Evolutionary conservation across 805 yeast genomes (phyloP).

Genomic region (Metschnikowia vanudenii): DNA sequence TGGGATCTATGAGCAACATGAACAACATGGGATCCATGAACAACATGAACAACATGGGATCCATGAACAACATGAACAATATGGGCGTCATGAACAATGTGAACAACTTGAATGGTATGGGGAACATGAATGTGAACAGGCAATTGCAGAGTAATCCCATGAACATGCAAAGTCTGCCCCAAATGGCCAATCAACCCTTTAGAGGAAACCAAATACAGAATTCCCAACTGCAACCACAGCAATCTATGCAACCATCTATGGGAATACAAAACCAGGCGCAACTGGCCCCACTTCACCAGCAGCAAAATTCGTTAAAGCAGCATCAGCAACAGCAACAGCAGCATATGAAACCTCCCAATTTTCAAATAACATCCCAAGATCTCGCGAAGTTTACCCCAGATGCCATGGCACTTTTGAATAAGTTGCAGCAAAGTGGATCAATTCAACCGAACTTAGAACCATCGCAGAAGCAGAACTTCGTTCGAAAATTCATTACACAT

Average conservation of each 20-base stretch:
- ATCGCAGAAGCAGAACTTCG: constrained; percentile 37
- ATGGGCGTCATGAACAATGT: constrained; percentile 1
- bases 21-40: neutral
- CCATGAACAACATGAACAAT: constrained; percentile 7
- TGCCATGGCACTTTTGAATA: constrained; percentile 37
- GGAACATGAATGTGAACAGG: constrained; percentile 9
- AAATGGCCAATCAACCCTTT: constrained; percentile 8
- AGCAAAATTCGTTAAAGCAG: constrained; percentile 7
- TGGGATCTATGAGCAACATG: constrained; percentile 8
- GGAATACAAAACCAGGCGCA: constrained; percentile 12
- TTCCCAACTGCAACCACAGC: constrained; percentile 8
- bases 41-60: constrained; percentile 8
- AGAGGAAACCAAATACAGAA: constrained; percentile 5
- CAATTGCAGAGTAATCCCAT: constrained; percentile 8
- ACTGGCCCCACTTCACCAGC: constrained; percentile 14
- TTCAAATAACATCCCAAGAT: constrained; percentile 30
- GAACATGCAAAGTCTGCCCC: constrained; percentile 9
- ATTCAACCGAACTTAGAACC: constrained; percentile 36
- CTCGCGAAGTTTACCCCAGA: constrained; percentile 37
- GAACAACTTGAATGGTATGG: constrained; percentile 9
- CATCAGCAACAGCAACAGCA: constrained; percentile 16
- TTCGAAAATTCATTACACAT: constrained; percentile 38
- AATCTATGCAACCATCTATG: constrained; percentile 7
- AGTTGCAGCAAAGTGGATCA: constrained; percentile 37
- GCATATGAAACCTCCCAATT: constrained; percentile 13